A percentile compares a stretch with the other conserved stretches of the same genome.
phyloP scores from a whole-genome alignment of 2,329 filamentous ascomycete species.

The Dryadomyces sulphureus region DNA sequence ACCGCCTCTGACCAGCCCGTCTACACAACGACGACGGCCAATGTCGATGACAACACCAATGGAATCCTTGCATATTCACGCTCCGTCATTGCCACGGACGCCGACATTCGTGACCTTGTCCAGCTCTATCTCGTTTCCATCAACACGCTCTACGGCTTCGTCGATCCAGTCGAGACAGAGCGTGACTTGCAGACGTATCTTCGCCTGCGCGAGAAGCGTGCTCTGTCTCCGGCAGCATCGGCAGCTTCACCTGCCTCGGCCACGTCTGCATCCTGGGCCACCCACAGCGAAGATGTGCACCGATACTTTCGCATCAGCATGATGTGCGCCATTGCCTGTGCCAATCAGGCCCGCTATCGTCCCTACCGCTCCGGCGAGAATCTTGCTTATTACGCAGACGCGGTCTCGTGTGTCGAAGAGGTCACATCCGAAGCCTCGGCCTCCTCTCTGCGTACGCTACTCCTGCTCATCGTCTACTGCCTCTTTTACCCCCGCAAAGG shows the following conservation, averaged over 20 bases:
- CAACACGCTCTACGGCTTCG: slow-evolving; percentile 16
- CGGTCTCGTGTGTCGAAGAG: slow-evolving; percentile 9
- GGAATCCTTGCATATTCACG: background rate
- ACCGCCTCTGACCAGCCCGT: background rate
- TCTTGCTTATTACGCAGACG: slow-evolving; percentile 7
- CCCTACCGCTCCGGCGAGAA: slow-evolving; percentile 9
- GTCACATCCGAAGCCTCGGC: slow-evolving; percentile 10
- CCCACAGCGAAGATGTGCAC: slow-evolving; percentile 14
- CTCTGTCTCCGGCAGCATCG: background rate
- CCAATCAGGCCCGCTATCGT: slow-evolving; percentile 15
- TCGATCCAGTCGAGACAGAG: slow-evolving; percentile 13
- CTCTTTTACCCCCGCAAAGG: slow-evolving; percentile 10
- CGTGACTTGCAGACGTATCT: slow-evolving; percentile 12
- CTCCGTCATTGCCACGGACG: background rate
- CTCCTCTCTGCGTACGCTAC: slow-evolving; percentile 8
- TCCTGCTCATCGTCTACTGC: slow-evolving; percentile 10
- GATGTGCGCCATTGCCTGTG: slow-evolving; percentile 18
- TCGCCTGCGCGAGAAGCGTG: slow-evolving; percentile 7
- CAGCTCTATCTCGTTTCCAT: slow-evolving; percentile 15
- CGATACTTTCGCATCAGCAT: slow-evolving; percentile 18
- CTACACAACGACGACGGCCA: background rate
- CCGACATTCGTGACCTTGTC: slow-evolving; percentile 11
- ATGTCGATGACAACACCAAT: background rate
- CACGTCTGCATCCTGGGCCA: background rate
- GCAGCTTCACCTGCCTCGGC: background rate